phyloP scores from a whole-genome alignment of 441 rosid genomes.

The Aleurites moluccanus region DNA sequence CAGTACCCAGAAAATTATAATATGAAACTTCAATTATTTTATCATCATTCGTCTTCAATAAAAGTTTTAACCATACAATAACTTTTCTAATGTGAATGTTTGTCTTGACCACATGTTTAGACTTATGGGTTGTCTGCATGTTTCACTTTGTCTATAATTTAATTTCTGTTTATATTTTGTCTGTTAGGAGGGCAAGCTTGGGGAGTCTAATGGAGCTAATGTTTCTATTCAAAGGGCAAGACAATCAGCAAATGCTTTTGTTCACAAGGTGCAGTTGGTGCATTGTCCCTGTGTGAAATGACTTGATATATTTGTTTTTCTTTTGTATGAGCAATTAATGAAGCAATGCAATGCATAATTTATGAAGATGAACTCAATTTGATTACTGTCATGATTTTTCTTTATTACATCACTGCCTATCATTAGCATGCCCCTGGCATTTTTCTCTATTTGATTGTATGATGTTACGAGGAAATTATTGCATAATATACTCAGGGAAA shows the following conservation, averaged over 20 bases:
- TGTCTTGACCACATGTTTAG: neutral
- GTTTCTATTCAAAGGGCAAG: constrained; percentile 46
- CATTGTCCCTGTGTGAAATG: neutral
- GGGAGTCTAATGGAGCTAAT: constrained; percentile 34
- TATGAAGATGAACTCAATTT: constrained; percentile 1
- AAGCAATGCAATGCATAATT: neutral
- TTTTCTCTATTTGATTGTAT: neutral
- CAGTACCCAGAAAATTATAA: neutral
- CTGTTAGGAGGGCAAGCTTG: constrained; percentile 46
- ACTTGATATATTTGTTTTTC: constrained; percentile 11
- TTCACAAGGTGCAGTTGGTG: constrained; percentile 57
- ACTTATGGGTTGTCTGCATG: neutral
- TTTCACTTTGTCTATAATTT: neutral
- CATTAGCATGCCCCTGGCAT: neutral
- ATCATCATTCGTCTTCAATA: neutral
- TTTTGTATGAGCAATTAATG: neutral
- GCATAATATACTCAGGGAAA: neutral
- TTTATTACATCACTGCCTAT: constrained; percentile 1
- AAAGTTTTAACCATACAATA: neutral
- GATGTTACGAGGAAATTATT: neutral
- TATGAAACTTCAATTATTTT: neutral
- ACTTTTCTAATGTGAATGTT: neutral
- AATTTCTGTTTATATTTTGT: constrained; percentile 8
- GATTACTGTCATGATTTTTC: neutral
- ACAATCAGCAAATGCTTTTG: constrained; percentile 57